Evolutionary conservation across 306 rosid species (phyloP), one percentile per base, ranked within the genome.

Genomic region (Nissolia schottii): DNA sequence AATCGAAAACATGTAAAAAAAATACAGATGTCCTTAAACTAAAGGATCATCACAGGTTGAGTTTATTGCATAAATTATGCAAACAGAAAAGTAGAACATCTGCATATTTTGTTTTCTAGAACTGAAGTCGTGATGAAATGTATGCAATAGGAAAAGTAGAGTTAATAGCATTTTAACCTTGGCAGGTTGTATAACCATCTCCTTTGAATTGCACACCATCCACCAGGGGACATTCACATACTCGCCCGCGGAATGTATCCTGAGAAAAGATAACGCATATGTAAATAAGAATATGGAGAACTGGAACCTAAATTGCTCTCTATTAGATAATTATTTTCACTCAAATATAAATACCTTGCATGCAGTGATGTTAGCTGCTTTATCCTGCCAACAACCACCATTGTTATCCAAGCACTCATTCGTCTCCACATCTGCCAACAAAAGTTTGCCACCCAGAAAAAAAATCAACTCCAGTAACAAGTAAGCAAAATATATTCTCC

Each of bases 121-220:
- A 45, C 15, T 46, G 2, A 28, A 22, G 43, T 57, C 29, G 2
- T 38, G 2, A 48, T 12, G 67, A 34, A 32, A 32, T 20, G 32
- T 43, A 53, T 53, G 54, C 61, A 75, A 76, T 66, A 27, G 43
- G 19, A 20, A 37, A 64, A 38, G 55, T 15, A 54, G 20, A 34
- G 8, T 32, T 7, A 1, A 9, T 37, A 10, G 66, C 12, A 59
- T 77, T 67, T 67, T 79, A 77, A 94, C 99, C 99, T 89, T 82
- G 86, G 64, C 99, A 94, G 7, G 76, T 77, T 29, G 89, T 91
- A 77, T 94, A 94, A 79, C 99, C 99, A 81, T 94, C 99, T 85
- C 99, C 99, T 85, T 91, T 94, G 81, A 94, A 94, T 79, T 91
- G 96, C 86, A 94, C 96, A 72, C 99, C 99, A 81, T 91, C 97